phyloP scores from a whole-genome alignment of 257 asterid genomes.

The Nicotiana tomentosiformis region DNA sequence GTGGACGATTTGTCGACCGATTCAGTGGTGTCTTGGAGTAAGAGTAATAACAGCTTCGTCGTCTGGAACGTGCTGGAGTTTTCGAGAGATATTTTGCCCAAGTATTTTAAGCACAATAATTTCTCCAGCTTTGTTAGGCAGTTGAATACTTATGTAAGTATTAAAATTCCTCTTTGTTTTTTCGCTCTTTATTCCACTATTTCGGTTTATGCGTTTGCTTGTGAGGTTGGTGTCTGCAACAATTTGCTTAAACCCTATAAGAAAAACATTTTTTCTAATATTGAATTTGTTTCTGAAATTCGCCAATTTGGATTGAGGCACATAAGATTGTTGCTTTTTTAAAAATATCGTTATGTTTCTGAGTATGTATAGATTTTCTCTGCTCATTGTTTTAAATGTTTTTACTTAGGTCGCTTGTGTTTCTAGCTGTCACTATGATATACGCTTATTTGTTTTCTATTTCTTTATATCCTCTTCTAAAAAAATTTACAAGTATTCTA shows the following conservation, averaged over 20 bases:
- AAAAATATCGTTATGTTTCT: not conserved
- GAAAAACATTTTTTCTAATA: not conserved
- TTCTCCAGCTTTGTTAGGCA: conserved; percentile 87
- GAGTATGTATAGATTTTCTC: not conserved
- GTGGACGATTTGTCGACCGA: conserved; percentile 69
- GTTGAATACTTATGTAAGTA: conserved; percentile 68
- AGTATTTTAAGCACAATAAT: conserved; percentile 71
- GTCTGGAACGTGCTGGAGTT: conserved; percentile 65
- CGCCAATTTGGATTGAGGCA: not conserved
- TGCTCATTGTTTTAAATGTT: not conserved
- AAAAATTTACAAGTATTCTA: too few species aligned
- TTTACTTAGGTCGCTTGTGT: not conserved
- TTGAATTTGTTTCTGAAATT: not conserved
- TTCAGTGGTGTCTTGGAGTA: conserved; percentile 69
- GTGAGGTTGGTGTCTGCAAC: not conserved
- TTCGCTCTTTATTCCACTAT: not conserved
- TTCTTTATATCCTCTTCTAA: not conserved
- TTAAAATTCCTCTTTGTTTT: not conserved
- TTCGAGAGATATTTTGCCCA: conserved; percentile 52
- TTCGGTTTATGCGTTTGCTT: not conserved
- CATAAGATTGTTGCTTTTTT: not conserved
- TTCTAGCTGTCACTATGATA: not conserved
- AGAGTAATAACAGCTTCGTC: conserved; percentile 53
- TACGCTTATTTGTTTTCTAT: not conserved
- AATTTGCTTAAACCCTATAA: conserved; percentile 2